A percentile compares a stretch with the other conserved stretches of the same genome.
Evolutionary conservation across 345 rosid genomes (phyloP).

Genomic region (Citrus sp.): DNA sequence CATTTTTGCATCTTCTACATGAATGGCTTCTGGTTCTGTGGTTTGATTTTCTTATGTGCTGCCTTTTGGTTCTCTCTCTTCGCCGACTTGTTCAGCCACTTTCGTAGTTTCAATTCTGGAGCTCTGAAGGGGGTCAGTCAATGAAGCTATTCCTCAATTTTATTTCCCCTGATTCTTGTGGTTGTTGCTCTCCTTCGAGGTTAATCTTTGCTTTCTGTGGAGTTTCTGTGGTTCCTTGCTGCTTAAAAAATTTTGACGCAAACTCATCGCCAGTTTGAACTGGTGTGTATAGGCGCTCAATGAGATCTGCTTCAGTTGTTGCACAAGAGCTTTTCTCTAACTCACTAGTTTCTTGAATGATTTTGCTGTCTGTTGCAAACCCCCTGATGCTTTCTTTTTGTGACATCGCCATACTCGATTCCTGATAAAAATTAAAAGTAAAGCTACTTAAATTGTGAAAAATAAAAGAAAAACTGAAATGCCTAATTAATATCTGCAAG

Average conservation of each 20-base stretch:
- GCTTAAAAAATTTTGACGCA: constrained; percentile 14
- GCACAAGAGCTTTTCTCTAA: constrained; percentile 18
- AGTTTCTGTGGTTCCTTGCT: constrained; percentile 27
- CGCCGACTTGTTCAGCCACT: constrained; percentile 16
- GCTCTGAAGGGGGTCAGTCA: constrained; percentile 42
- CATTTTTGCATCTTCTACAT: constrained; percentile 35
- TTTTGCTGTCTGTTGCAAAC: constrained; percentile 17
- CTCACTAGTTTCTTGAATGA: constrained; percentile 20
- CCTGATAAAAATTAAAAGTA: constrained; percentile 34
- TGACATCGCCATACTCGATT: constrained; percentile 13
- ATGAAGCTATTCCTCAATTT: constrained; percentile 23
- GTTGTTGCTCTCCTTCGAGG: constrained; percentile 17
- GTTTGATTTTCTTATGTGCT: constrained; percentile 18
- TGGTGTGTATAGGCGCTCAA: constrained; percentile 1
- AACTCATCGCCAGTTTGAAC: constrained; percentile 22
- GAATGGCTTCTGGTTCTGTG: constrained; percentile 22
- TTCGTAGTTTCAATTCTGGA: constrained; percentile 27
- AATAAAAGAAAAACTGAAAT: too few relatives aligned
- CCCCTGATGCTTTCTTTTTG: constrained; percentile 10
- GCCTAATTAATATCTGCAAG: too few relatives aligned
- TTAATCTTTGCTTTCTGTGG: constrained; percentile 16
- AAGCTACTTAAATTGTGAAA: neutral
- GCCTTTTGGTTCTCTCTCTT: constrained; percentile 22
- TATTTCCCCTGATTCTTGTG: constrained; percentile 16
- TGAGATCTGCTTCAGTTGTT: constrained; percentile 24